Evolutionary conservation across 352 stramenopile genomes (phyloP), one percentile per base, ranked within the genome.

Genomic region (Pythium pyrilobum): DNA sequence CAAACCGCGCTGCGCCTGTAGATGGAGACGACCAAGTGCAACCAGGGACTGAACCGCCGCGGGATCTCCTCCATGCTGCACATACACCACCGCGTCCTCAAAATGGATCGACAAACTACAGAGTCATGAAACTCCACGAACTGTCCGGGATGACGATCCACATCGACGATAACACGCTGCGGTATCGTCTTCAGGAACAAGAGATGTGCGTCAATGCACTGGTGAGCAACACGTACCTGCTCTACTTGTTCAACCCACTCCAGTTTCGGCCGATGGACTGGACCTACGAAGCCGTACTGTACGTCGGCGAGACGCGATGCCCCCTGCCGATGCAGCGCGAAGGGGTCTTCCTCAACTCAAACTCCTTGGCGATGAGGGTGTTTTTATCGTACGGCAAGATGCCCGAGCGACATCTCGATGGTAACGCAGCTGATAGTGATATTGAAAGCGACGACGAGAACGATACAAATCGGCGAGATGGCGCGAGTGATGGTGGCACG

Each of bases 241-340:
- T 94, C n/a, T 92, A 94, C 28, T 52, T 94, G 29, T 94, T 94
- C 69, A 94, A 94, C 46, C 81, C 84, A 38, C 64, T 90, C 33
- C 62, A 77, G 48, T 94, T 88, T 53, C 81, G 80, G 4, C 84
- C 84, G 10, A 68, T 92, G 38, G 81, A 94, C 55, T 94, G 81
- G 81, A 88, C 73, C 7, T 94, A 89, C 58, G 65, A 84, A 27
- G 77, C 79, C 0, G 62, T 81, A 20, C 34, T 94, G 28, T 67
- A 80, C 57, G 67, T 94, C 21, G 81, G 83, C 28, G 64, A 69
- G 10, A 50, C 36, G 13, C 63, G 54, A 20, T 85, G 83, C 56
- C 40, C 61, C 27, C 53, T 92, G 29, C 84, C 84, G 0, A 54
- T 71, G 10, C 70, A 90, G 52, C 73, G 77, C 51, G 84, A 94